Evolutionary conservation across 2,329 filamentous ascomycete genomes (phyloP), one percentile per base, ranked within the genome.

Genomic region (Anisogramma anomala): DNA sequence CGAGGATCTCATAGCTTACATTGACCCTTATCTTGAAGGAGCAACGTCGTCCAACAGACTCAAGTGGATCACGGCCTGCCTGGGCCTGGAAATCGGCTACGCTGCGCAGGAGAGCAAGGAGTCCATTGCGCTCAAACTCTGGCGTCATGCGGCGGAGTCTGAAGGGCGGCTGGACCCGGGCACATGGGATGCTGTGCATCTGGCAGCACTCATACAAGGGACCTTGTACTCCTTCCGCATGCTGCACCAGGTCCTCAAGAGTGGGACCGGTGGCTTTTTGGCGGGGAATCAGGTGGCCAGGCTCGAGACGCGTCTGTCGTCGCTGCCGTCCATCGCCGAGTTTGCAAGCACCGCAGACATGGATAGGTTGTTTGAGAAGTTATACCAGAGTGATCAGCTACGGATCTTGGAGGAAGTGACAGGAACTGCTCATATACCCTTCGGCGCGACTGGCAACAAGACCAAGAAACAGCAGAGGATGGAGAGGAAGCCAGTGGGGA

Each of bases 221-320:
- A 64, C 68, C 1, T 57, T 75, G 5, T 83, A 82, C 52, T 82
- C 78, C 0, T 53, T 82, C 1, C 67, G 76, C 32, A 71, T 76
- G 46, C 53, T 71, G 15, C 59, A 60, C 45, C 74, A 78, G 52
- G 54, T 77, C 3, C 47, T 71, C 2, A 60, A 15, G 15, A 43
- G 34, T 22, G 30, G 17, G 27, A 23, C 20, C 22, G 20, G 41
- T 34, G 26, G 22, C 8, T 10, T 14, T 39, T 3, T 36, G 34
- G 11, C 26, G 25, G 18, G 35, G 11, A 19, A n/a, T 8, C 39
- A 32, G 13, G 32, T 38, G 15, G 13, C 23, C 10, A 32, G 33
- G 15, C 13, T 46, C 18, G 7, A 40, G 30, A 20, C 18, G 2
- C 27, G 40, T 17, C 43, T 48, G 1, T 39, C 39, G 11, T 40